Evolutionary conservation across 2,329 filamentous ascomycete genomes (phyloP), one percentile per base, ranked within the genome.

Genomic region (Knufia petricola): DNA sequence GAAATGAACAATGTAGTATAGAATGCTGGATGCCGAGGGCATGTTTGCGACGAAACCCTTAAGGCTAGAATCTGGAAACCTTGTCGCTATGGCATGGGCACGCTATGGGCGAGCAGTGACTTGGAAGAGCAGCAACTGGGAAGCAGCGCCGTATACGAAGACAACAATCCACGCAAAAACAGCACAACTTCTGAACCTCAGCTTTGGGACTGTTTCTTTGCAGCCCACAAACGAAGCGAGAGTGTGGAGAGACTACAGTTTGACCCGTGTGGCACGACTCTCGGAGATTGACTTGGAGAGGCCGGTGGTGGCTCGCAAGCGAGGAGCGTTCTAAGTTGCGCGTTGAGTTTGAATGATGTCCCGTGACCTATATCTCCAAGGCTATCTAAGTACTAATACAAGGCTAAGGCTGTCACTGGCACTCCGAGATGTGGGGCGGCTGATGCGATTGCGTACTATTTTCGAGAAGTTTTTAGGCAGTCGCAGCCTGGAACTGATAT

Each of bases 1-100:
- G 30, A 86, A 84, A 68, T 94, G 88, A 56, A 85, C 70, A 50
- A 81, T 66, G 61, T 81, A 85, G 72, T 90, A 92, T 54, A 85
- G 62, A 51, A 80, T 66, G 58, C 79, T 73, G 49, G 66, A 63
- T 49, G 69, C 58, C 58, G 21, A n/a, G 19, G 51, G 37, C 40
- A 46, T 50, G 17, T 24, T 49, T 28, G 38, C 34, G 20, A 34
- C 46, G 10, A 26, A 12, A 21, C 21, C n/a, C n/a, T n/a, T n/a
- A n/a, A n/a, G n/a, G n/a, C n/a, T n/a, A n/a, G n/a, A n/a, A n/a
- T n/a, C n/a, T n/a, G n/a, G n/a, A n/a, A n/a, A n/a, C n/a, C n/a
- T n/a, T n/a, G n/a, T n/a, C n/a, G n/a, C n/a, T n/a, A n/a, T n/a
- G n/a, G n/a, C n/a, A n/a, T n/a, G n/a, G n/a, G n/a, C n/a, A n/a